Conservation (phyloP, 2,329 filamentous ascomycete genomes). For the Apiospora marii region DNA sequence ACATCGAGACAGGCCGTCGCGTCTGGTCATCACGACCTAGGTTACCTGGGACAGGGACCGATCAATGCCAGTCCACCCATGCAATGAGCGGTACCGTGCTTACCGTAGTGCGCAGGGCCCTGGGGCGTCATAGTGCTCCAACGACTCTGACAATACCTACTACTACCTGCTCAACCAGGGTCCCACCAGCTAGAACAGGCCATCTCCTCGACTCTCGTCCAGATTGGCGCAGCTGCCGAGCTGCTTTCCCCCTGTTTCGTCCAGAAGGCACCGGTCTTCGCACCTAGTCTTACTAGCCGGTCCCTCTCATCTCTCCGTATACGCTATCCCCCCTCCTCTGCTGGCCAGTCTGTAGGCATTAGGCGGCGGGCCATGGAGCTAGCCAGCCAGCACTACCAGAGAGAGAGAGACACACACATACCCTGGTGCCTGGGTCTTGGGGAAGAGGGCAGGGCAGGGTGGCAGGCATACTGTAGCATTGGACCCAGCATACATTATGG, state of each 20-base stretch:
- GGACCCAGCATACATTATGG: background rate
- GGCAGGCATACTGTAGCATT: background rate
- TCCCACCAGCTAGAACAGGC: constrained; percentile 1
- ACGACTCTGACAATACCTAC: background rate
- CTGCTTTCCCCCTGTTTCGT: constrained; percentile 9
- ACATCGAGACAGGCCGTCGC: constrained; percentile 2
- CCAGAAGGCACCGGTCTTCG: constrained; percentile 12
- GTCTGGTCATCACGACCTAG: background rate
- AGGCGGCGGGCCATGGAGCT: background rate
- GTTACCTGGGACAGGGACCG: background rate
- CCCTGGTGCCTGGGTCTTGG: background rate
- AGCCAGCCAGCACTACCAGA: background rate
- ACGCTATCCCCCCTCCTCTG: background rate
- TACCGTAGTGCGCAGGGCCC: too few relatives aligned
- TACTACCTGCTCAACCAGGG: background rate
- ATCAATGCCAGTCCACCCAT: background rate
- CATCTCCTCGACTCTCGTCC: background rate
- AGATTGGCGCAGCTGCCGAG: background rate
- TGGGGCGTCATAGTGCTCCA: background rate
- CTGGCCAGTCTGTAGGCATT: background rate
- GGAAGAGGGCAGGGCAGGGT: too few relatives aligned
- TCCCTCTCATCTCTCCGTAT: constrained; percentile 19
- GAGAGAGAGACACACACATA: background rate
- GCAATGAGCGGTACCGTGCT: too few relatives aligned
- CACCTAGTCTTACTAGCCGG: background rate